Percentiles rank a stretch among this genome's conserved stretches.
These are phyloP conservation scores for Paspalum notatum DNA, from an alignment of 176 grass and related monocot species.

Conservation along the genomic window DNA sequence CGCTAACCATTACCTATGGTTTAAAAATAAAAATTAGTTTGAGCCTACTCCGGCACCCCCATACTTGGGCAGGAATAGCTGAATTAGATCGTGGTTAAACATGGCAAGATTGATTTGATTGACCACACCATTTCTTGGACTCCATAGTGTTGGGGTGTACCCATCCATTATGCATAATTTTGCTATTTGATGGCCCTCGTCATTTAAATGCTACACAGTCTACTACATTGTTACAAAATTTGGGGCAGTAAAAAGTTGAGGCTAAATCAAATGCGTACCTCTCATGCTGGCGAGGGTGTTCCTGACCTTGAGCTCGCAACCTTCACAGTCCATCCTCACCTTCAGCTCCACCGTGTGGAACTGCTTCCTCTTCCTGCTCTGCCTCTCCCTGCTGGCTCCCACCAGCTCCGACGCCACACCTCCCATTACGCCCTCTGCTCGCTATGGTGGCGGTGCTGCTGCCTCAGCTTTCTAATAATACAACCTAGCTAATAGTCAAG, in stretches of 20 bases:
- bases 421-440: constrained; percentile 40
- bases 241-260: not conserved
- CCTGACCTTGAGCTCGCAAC: constrained; percentile 85
- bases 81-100: too few species aligned
- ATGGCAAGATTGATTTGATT: too few species aligned
- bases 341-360: constrained; percentile 91
- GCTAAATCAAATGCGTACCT: constrained; percentile 40
- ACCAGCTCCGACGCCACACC: constrained; percentile 52
- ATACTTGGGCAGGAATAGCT: too few species aligned
- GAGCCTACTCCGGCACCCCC: too few species aligned
- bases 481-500: not conserved
- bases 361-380: constrained; percentile 70
- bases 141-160: too few species aligned
- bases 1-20: too few species aligned
- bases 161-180: too few species aligned
- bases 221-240: not conserved
- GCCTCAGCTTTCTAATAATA: not conserved
- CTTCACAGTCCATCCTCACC: constrained; percentile 90
- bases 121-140: too few species aligned
- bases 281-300: constrained; percentile 73
- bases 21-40: too few species aligned
- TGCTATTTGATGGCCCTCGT: too few species aligned
- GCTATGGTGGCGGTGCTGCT: not conserved
- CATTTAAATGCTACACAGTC: too few species aligned
- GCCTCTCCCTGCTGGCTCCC: constrained; percentile 27